Evolutionary conservation across 1,284 basidiomycete genomes (phyloP), one percentile per base, ranked within the genome.

Genomic region (Ustilago crameri): DNA sequence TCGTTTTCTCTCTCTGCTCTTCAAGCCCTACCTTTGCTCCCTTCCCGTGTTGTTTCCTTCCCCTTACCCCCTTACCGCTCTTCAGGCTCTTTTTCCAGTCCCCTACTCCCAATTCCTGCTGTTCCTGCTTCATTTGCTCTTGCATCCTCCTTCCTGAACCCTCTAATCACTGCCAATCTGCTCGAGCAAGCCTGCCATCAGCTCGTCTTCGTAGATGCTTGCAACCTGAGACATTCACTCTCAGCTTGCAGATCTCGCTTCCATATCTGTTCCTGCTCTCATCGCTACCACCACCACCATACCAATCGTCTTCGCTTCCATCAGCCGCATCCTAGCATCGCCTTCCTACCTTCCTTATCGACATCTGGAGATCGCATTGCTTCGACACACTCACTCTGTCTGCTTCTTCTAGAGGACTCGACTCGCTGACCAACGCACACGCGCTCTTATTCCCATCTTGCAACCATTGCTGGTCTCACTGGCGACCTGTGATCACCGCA

Each of bases 41-140:
- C 34, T 30, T 14, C 44, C 52, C 54, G 42, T 62, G 58, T 61
- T 62, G 54, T 61, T 52, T 42, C 45, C 48, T 48, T 42, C n/a
- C 45, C 48, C 38, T 37, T 34, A 5, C 35, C 35, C 7, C 12
- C 14, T 37, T n/a, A 17, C 9, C 35, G 7, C 35, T 14, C 35
- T 37, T 41, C 40, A n/a, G 40, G 24, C 38, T 38, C 26, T 43
- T 23, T 38, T 34, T 44, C 47, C 37, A 26, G 9, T 40, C 26
- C 47, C 45, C n/a, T n/a, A n/a, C n/a, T n/a, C 30, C 30, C 40
- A 45, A 35, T 40, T 46, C 35, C 30, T 46, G 23, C 48, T 46
- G 40, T 45, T 58, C n/a, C 23, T 49, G 20, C 22, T 23, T 14
- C 46, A 15, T 48, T 14, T 30, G 20, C 34, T 30, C 12, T 30